These are phyloP conservation scores for Acanthamoeba quina DNA, from an alignment of 208 protist species.

Conservation along the genomic window DNA sequence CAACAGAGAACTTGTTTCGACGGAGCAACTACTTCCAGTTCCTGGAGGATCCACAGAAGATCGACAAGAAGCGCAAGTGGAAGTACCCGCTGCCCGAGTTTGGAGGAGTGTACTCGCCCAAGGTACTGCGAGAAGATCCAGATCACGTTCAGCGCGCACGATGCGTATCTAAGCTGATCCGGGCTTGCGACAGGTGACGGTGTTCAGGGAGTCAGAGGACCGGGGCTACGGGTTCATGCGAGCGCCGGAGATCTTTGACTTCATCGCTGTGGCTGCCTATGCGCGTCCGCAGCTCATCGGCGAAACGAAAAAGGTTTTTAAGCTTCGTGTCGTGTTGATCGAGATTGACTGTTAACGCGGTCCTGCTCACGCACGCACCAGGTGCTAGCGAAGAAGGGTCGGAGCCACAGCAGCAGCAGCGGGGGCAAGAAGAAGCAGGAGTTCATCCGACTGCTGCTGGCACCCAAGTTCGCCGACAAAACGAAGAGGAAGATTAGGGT, in stretches of 20 bases:
- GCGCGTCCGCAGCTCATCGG: not conserved
- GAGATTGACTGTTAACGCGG: not conserved
- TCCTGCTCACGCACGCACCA: too few relatives aligned
- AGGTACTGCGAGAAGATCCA: not conserved
- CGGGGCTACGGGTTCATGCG: constrained; percentile 38
- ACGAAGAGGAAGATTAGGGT: constrained; percentile 17
- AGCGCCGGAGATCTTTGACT: not conserved
- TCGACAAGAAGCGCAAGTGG: constrained; percentile 22
- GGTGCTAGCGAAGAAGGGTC: not conserved
- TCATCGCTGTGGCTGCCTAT: constrained; percentile 22
- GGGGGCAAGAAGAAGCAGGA: not conserved
- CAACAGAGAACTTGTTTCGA: constrained; percentile 44
- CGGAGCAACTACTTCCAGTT: constrained; percentile 54
- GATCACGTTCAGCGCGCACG: not conserved
- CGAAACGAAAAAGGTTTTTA: too few relatives aligned
- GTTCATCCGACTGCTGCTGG: not conserved
- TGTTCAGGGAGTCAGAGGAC: constrained; percentile 22
- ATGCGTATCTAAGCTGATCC: too few relatives aligned
- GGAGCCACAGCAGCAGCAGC: too few relatives aligned
- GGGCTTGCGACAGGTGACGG: not conserved
- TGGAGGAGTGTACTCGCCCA: constrained; percentile 34
- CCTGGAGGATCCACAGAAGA: constrained; percentile 38
- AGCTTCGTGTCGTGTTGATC: too few relatives aligned
- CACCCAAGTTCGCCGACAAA: not conserved
- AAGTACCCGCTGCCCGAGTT: constrained; percentile 24